Conservation (phyloP, 441 rosid genomes). For the Lepidium campestre region DNA sequence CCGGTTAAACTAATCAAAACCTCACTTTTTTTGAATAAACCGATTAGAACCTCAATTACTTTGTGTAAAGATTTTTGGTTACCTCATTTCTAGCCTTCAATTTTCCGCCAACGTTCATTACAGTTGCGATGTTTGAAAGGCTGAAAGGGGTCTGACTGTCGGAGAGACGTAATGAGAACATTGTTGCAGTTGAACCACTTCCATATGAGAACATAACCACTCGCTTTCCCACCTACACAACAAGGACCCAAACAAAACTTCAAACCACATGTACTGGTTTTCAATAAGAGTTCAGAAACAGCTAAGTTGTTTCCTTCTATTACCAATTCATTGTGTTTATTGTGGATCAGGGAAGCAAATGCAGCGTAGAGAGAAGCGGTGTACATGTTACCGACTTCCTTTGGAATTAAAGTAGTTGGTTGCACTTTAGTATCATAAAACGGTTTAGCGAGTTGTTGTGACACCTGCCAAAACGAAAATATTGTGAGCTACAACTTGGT, state of each 20-base stretch:
- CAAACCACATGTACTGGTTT: background rate
- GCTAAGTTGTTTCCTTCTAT: background rate
- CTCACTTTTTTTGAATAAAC: background rate
- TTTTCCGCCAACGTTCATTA: conserved; percentile 67
- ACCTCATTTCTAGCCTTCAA: conserved; percentile 94
- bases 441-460: conserved; percentile 88
- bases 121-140: conserved; percentile 66
- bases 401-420: conserved; percentile 83
- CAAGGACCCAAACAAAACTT: background rate
- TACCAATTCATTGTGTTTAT: conserved; percentile 71
- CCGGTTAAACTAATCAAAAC: background rate
- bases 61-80: background rate
- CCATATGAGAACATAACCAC: conserved; percentile 90
- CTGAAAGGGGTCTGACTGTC: conserved; percentile 67
- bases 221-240: conserved; percentile 65
- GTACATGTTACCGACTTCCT: conserved; percentile 98
- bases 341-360: conserved; percentile 85
- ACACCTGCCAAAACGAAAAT: conserved; percentile 42
- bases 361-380: conserved; percentile 97
- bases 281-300: background rate
- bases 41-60: no score
- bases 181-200: conserved; percentile 84
- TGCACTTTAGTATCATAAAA: conserved; percentile 77
- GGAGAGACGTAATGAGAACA: conserved; percentile 71
- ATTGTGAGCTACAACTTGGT: background rate